Evolutionary conservation across 1,284 basidiomycete genomes (phyloP).

Genomic region (Vanrija sp.): DNA sequence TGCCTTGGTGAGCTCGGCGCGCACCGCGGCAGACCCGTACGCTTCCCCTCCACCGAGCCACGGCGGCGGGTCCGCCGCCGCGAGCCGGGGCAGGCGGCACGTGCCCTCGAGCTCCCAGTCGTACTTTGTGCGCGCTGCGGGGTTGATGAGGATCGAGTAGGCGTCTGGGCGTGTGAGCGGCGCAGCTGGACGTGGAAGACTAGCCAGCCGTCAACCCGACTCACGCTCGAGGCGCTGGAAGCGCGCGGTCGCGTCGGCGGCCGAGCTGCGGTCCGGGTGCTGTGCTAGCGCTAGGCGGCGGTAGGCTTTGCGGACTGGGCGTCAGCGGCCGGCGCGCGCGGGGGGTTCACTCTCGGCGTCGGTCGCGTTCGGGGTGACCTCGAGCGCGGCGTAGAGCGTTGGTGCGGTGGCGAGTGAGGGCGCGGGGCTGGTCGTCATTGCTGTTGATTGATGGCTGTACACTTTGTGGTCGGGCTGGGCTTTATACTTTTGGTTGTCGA

Average conservation of each 20-base stretch:
- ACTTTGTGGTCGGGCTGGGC: no score
- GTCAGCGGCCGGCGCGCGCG: no score
- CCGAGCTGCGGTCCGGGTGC: slow-evolving; percentile 8
- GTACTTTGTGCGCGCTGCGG: background rate
- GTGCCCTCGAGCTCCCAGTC: slow-evolving; percentile 1
- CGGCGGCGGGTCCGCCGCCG: background rate
- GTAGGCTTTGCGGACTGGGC: slow-evolving; percentile 10
- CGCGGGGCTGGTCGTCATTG: no score
- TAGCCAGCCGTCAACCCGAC: background rate
- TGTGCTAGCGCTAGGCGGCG: background rate
- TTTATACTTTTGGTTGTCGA: no score
- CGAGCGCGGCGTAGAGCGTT: no score
- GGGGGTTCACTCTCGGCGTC: no score
- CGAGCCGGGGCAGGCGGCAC: background rate
- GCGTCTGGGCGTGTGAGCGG: slow-evolving; percentile 2
- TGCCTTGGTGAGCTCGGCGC: background rate
- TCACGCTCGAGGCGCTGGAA: slow-evolving; percentile 4
- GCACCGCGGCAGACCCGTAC: background rate
- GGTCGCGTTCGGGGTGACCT: no score
- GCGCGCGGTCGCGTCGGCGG: background rate
- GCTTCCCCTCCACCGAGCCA: background rate
- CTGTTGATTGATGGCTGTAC: no score
- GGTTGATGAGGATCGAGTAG: background rate
- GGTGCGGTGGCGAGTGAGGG: no score
- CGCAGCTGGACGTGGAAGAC: background rate